Percentiles rank a stretch among this genome's conserved stretches.
These are phyloP conservation scores for Spraguea lophii DNA, from an alignment of 371 early-diverging fungal species.

Conservation along the genomic window DNA sequence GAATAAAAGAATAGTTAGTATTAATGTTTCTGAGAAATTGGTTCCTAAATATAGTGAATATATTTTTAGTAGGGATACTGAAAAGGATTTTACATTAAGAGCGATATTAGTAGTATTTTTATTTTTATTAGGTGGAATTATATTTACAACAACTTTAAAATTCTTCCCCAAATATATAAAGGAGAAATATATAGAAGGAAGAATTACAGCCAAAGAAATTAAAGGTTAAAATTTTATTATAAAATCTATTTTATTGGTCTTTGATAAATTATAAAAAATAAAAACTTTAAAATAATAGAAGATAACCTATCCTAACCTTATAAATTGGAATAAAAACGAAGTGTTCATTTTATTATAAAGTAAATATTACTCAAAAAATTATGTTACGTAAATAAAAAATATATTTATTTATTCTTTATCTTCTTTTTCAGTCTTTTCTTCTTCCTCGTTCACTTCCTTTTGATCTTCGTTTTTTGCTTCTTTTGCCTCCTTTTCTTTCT, in stretches of 20 bases:
- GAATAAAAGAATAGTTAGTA: slow-evolving; percentile 16
- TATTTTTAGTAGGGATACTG: background rate
- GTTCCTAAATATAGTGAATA: slow-evolving; percentile 22
- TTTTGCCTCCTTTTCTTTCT: slow-evolving; percentile 1
- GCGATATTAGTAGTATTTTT: slow-evolving; percentile 19
- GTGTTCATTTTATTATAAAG: too few relatives aligned
- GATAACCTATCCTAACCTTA: background rate
- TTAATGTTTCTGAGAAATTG: slow-evolving; percentile 34
- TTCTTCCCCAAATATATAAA: slow-evolving; percentile 23
- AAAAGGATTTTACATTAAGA: slow-evolving; percentile 13
- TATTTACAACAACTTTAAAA: slow-evolving; percentile 39
- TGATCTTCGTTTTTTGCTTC: slow-evolving; percentile 4
- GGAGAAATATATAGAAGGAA: slow-evolving; percentile 10
- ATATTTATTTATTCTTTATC: slow-evolving; percentile 3
- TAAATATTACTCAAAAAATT: too few relatives aligned
- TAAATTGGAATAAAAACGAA: too few relatives aligned
- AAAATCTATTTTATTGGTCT: background rate
- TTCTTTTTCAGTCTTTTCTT: background rate
- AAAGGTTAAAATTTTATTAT: background rate
- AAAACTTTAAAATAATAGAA: too few relatives aligned
- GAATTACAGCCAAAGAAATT: background rate
- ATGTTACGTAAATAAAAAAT: too few relatives aligned
- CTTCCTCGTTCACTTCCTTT: background rate
- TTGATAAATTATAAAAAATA: background rate
- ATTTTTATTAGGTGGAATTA: slow-evolving; percentile 29